Base-by-base conservation (phyloP, 805 yeast genomes). In the Candida golubevii region DNA sequence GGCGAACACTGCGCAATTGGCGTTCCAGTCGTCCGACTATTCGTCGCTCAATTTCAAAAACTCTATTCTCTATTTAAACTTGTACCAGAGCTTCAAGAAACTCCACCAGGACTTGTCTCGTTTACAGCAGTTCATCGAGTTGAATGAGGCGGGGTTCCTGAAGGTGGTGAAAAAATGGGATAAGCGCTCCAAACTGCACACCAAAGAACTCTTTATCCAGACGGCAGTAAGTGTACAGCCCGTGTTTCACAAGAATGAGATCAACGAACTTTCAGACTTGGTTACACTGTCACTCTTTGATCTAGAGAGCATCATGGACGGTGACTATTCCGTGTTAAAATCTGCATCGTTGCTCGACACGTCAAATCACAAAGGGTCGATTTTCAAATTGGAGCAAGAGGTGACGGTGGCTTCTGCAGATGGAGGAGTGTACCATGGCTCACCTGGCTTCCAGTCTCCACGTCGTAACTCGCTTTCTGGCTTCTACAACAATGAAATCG, bases 161-260 rank as follows among this genome's bases (percentile, higher is more conserved):
- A 93, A 93, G 66, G 97, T 88, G 27, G 77, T 93, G 57, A 93
- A 93, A 63, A 93, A 93, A 68, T 93, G 99, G 99, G 99, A 93
- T 66, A 93, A 93, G 65, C 74, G 97, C 49, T 88, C 97, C 18
- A 89, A 91, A 58, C 87, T 96, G 3, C 95, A 88, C 54, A 89
- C 97, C 7, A 89, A 90, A 59, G 99, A 93, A 61, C 73, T 93
- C 41, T 93, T 90, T 61, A 74, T 93, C 39, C 82, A 88, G 28
- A 85, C 97, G 0, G 97, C 97, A 0, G 96, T 93, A 11, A 88
- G 88, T 49, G 96, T 93, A 6, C 99, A 93, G 64, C 98, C 99
- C 0, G 95, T 91, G 10, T 93, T 93, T 67, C 95, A 93, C 58
- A 79, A 95, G 50, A 84, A 85, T 50, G 91, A 87, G 56, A 85